Base-by-base conservation (phyloP, 352 stramenopile genomes). In the Halophytophthora batemanensis region DNA sequence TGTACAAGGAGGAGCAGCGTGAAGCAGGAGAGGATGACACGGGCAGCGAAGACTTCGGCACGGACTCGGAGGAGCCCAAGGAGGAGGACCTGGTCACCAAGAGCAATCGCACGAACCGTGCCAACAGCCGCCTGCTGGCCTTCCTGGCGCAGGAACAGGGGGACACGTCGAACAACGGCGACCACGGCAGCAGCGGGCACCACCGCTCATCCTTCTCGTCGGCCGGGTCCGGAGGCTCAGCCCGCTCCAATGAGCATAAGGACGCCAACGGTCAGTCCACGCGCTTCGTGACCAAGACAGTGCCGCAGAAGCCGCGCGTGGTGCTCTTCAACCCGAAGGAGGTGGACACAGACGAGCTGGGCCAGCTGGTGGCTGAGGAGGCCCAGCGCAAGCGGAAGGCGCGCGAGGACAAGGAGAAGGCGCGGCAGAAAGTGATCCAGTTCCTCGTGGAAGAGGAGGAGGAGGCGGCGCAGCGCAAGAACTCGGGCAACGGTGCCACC, bases 1-100 rank as follows among this genome's bases (percentile, higher is more conserved):
- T 90, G n/a, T 90, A 90, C 61, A 59, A 81, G 42, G 74, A 87
- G 6, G 74, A 90, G 21, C 63, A 74, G 17, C 69, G 56, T 15
- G 74, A 66, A 17, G 61, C 51, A 11, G 57, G 58, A 18, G 58
- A 56, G 14, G 59, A 69, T 12, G 49, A 71, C 21, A 34, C 37
- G 4, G 45, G 48, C 3, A 35, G 66, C 39, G 61, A 73, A 23
- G 39, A 60, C 10, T 58, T 77, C 21, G 53, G 35, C n/a, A 53
- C 45, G 3, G 47, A 72, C 19, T 54, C 35, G 41, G 44, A 64
- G 3, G 46, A 64, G 42, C 61, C 56, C 5, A 53, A 59, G 22
- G 45, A 52, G 6, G 56, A 57, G 17, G 49, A 64, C 37, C 18
- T 63, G 15, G 56, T 61, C 35, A 53, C 41, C 14, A 36, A 50